A percentile compares a stretch with the other conserved stretches of the same genome.
Evolutionary conservation across 2,329 filamentous ascomycete genomes (phyloP).

Genomic region (Mariannaea elegans): DNA sequence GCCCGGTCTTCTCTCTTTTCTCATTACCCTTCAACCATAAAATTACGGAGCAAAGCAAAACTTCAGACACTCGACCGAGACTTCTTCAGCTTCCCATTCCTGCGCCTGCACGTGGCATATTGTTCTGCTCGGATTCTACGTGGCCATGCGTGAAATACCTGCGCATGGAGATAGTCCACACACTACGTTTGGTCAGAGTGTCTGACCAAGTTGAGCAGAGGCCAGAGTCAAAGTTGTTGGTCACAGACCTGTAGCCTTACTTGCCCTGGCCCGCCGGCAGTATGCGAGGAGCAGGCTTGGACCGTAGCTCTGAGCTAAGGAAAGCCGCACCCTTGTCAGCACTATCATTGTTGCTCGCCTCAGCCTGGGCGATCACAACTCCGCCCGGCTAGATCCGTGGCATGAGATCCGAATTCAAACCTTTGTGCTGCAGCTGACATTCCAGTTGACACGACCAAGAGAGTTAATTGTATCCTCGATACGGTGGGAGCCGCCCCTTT

Average conservation of each 20-base stretch:
- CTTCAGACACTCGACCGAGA: not conserved
- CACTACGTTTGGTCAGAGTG: slow-evolving; percentile 52
- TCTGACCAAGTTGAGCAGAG: too few species aligned
- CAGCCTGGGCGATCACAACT: slow-evolving; percentile 33
- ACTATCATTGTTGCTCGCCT: slow-evolving; percentile 22
- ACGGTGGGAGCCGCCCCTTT: not conserved
- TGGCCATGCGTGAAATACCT: not conserved
- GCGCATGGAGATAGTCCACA: not conserved
- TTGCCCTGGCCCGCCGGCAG: slow-evolving; percentile 19
- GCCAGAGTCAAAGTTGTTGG: not conserved
- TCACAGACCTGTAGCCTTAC: slow-evolving; percentile 11
- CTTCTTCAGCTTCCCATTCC: not conserved
- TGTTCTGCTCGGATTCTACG: not conserved
- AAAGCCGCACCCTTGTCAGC: slow-evolving; percentile 30
- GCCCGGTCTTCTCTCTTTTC: not conserved
- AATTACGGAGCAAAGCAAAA: not conserved
- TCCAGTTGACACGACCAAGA: slow-evolving; percentile 14
- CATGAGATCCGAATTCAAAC: slow-evolving; percentile 26
- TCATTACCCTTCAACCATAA: not conserved
- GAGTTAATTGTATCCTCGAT: not conserved
- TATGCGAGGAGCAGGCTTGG: slow-evolving; percentile 27
- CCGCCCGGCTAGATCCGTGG: slow-evolving; percentile 36
- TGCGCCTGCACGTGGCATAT: not conserved
- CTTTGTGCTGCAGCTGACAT: slow-evolving; percentile 20
- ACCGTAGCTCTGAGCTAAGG: slow-evolving; percentile 15